These are phyloP conservation scores for Boeremia exigua DNA, from an alignment of 2,329 filamentous ascomycete species.

Conservation along the genomic window DNA sequence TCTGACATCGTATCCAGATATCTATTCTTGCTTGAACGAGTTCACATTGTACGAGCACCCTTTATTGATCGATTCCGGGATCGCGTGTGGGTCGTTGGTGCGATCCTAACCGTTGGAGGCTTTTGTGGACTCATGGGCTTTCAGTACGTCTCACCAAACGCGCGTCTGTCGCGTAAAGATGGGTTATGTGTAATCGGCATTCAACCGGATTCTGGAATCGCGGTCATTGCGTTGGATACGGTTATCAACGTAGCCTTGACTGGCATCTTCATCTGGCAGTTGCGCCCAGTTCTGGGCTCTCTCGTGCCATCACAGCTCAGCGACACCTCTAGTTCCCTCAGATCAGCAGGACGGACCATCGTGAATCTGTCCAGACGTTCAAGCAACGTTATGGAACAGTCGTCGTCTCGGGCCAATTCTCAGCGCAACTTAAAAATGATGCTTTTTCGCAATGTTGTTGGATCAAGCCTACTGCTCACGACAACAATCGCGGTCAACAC, in stretches of 20 bases:
- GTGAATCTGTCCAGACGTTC: background rate
- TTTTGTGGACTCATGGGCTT: constrained; percentile 29
- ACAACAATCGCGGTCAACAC: constrained; percentile 45
- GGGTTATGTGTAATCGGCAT: constrained; percentile 46
- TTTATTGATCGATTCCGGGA: constrained; percentile 38
- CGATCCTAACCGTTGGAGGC: constrained; percentile 26
- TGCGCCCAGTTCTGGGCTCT: constrained; percentile 32
- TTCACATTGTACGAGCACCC: constrained; percentile 42
- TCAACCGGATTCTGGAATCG: constrained; percentile 33
- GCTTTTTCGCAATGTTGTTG: constrained; percentile 34
- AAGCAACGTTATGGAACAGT: background rate
- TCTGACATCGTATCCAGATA: constrained; percentile 27
- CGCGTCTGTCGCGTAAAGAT: constrained; percentile 32
- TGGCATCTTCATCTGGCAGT: constrained; percentile 42
- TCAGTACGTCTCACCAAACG: constrained; percentile 33
- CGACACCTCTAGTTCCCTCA: background rate
- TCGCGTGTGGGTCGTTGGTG: constrained; percentile 38
- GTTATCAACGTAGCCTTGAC: constrained; percentile 45
- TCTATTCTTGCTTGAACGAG: constrained; percentile 49
- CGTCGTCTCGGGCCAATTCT: background rate
- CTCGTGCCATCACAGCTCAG: background rate
- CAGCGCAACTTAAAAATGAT: constrained; percentile 25
- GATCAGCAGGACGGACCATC: background rate
- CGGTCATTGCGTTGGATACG: constrained; percentile 43
- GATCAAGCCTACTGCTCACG: constrained; percentile 39